Conservation (phyloP, 495 filamentous ascomycete species). For the Trichocladium antarcticum region DNA sequence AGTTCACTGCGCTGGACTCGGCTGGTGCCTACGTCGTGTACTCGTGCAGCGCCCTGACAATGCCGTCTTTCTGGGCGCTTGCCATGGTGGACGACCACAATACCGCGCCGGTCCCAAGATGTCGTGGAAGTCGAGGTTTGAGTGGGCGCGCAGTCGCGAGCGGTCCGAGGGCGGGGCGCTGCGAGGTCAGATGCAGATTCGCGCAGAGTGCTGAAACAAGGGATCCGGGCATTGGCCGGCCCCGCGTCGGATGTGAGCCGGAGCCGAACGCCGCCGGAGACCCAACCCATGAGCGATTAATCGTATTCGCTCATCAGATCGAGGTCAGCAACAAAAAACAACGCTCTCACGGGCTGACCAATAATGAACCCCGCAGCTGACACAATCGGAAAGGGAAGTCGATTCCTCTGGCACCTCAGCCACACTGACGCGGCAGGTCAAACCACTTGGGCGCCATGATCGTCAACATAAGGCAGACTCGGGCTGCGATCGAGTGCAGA, state of each 20-base stretch:
- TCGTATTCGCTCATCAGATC: too few relatives aligned
- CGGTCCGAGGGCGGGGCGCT: neutral
- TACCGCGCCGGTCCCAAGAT: slow-evolving; percentile 8
- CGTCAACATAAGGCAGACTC: neutral
- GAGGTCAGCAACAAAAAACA: too few relatives aligned
- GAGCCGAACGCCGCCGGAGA: too few relatives aligned
- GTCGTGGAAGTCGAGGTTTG: too few relatives aligned
- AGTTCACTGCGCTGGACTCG: neutral
- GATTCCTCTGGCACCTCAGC: neutral
- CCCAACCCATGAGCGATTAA: too few relatives aligned
- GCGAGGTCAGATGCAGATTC: neutral
- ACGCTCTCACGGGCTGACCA: too few relatives aligned
- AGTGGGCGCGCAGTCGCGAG: too few relatives aligned
- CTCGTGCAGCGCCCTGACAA: slow-evolving; percentile 29
- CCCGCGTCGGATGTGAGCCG: too few relatives aligned
- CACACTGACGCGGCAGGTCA: neutral
- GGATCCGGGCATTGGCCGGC: neutral
- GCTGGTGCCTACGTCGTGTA: slow-evolving; percentile 32
- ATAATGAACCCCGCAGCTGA: too few relatives aligned
- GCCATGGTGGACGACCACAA: slow-evolving; percentile 11
- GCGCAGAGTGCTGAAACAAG: neutral
- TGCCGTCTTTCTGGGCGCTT: slow-evolving; percentile 22
- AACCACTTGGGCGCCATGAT: neutral
- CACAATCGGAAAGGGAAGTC: too few relatives aligned
- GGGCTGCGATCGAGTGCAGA: too few relatives aligned